Evolutionary conservation across 805 yeast species (phyloP).

Genomic region (Maudiozyma turicensis): DNA sequence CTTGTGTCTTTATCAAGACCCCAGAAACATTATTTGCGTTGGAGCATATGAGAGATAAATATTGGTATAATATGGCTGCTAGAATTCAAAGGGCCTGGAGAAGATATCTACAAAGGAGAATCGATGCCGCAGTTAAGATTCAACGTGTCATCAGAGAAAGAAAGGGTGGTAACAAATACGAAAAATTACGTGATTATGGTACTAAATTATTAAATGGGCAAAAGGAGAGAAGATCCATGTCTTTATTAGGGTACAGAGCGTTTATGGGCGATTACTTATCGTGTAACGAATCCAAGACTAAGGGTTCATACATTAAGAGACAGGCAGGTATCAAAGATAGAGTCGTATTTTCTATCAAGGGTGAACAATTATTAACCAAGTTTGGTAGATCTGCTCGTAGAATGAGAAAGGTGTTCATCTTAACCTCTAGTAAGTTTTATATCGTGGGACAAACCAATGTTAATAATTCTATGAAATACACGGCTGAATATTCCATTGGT

Average conservation of each 20-base stretch:
- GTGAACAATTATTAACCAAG: slow-evolving; percentile 73
- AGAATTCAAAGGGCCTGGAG: slow-evolving; percentile 97
- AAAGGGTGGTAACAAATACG: slow-evolving; percentile 72
- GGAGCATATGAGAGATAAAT: slow-evolving; percentile 92
- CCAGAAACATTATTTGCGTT: slow-evolving; percentile 94
- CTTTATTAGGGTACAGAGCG: slow-evolving; percentile 77
- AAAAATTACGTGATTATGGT: slow-evolving; percentile 80
- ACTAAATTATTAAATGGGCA: slow-evolving; percentile 56
- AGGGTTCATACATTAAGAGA: slow-evolving; percentile 64
- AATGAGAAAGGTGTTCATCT: slow-evolving; percentile 58
- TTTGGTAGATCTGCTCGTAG: slow-evolving; percentile 89
- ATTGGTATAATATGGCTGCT: slow-evolving; percentile 98
- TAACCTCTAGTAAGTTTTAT: slow-evolving; percentile 54
- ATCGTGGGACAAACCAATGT: slow-evolving; percentile 65
- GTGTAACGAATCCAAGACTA: slow-evolving; percentile 66
- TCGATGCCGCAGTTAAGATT: slow-evolving; percentile 73
- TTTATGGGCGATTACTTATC: slow-evolving; percentile 91
- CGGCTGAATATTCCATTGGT: slow-evolving; percentile 55
- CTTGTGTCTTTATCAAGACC: slow-evolving; percentile 89
- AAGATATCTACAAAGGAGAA: slow-evolving; percentile 65
- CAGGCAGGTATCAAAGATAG: slow-evolving; percentile 60
- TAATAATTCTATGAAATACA: slow-evolving; percentile 49
- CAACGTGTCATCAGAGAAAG: slow-evolving; percentile 78
- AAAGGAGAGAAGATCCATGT: slow-evolving; percentile 84
- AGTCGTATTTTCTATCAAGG: slow-evolving; percentile 70